Conservation (phyloP, 371 early-diverging fungal species). For the Syncephalastrum monosporum region DNA sequence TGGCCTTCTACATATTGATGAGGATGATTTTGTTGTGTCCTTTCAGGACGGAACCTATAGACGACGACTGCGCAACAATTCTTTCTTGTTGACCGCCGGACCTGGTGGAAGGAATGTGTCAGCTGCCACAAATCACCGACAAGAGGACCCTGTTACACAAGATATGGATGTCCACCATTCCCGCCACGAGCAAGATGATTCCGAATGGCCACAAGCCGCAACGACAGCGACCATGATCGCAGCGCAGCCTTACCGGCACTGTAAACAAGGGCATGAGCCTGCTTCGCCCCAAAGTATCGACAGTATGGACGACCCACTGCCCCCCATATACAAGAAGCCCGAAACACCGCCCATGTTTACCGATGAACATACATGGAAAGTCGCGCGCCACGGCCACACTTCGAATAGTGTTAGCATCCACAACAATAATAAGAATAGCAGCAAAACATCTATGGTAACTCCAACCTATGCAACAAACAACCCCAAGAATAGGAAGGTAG, state of each 20-base stretch:
- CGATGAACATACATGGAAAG: too few species aligned
- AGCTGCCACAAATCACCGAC: not conserved
- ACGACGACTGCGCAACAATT: slow-evolving; percentile 25
- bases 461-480: too few species aligned
- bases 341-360: too few species aligned
- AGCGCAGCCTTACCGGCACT: slow-evolving; percentile 1
- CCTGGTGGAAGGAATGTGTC: too few species aligned
- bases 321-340: slow-evolving; percentile 13
- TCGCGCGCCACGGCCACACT: too few species aligned
- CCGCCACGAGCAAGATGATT: not conserved
- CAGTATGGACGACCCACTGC: slow-evolving; percentile 8
- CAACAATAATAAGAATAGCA: too few species aligned
- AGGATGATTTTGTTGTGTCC: slow-evolving; percentile 21
- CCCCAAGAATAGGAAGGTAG: too few species aligned
- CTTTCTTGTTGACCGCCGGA: slow-evolving; percentile 19
- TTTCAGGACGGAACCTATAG: slow-evolving; percentile 6
- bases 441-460: too few species aligned
- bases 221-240: slow-evolving; percentile 1
- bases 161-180: not conserved
- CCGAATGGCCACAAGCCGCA: not conserved
- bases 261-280: slow-evolving; percentile 12
- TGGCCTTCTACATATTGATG: slow-evolving; percentile 31
- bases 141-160: slow-evolving; percentile 2
- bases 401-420: too few species aligned
- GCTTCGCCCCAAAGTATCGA: slow-evolving; percentile 19